Evolutionary conservation across 164 flowering plant species (phyloP).

Genomic region (Akebia trifoliata): DNA sequence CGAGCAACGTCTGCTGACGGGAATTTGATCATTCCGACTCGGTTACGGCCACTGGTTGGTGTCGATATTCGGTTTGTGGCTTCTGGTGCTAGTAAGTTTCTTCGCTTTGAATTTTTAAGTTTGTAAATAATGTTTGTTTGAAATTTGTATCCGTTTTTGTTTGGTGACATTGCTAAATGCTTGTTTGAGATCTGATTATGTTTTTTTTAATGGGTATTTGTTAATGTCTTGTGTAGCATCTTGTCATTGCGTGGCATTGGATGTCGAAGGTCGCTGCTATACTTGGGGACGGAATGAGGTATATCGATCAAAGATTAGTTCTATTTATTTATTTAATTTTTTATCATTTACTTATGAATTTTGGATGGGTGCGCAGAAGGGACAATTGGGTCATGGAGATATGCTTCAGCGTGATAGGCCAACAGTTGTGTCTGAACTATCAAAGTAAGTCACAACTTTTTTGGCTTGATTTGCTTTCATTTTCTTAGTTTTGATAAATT

Average conservation of each 20-base stretch:
- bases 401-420: conserved; percentile 79
- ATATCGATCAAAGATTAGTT: conserved; percentile 12
- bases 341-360: conserved; percentile 3
- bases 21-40: conserved; percentile 73
- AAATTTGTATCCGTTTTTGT: too few species aligned
- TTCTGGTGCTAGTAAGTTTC: conserved; percentile 65
- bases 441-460: conserved; percentile 44
- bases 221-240: conserved; percentile 50
- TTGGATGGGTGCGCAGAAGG: conserved; percentile 61
- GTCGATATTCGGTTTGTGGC: conserved; percentile 76
- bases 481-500: not conserved
- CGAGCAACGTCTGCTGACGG: conserved; percentile 33
- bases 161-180: not conserved
- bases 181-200: not conserved
- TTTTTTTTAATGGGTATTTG: conserved; percentile 1
- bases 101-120: not conserved
- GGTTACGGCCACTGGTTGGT: conserved; percentile 76
- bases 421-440: conserved; percentile 75
- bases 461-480: not conserved
- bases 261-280: conserved; percentile 91
- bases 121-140: not conserved
- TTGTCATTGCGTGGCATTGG: conserved; percentile 95
- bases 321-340: not conserved
- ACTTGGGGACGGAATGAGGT: conserved; percentile 99
- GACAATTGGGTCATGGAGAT: conserved; percentile 98